phyloP scores from a whole-genome alignment of 2,329 filamentous ascomycete species.

The Scleromitrula shiraiana region DNA sequence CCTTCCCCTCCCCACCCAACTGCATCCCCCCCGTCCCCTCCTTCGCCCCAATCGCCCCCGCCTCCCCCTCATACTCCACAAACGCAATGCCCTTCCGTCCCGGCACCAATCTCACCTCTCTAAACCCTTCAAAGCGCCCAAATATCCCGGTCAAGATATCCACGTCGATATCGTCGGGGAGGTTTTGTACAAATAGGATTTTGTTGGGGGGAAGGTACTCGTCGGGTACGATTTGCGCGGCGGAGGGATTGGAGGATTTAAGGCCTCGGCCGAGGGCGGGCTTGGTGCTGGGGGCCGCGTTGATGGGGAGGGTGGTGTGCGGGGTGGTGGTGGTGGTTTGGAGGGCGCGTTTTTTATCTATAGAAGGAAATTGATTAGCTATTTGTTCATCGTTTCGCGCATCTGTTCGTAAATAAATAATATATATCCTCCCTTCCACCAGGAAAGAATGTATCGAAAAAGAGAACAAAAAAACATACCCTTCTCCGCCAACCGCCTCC shows the following conservation, averaged over 20 bases:
- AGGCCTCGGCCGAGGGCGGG: slow-evolving; percentile 63
- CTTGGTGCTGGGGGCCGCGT: slow-evolving; percentile 55
- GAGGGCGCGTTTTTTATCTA: slow-evolving; percentile 70
- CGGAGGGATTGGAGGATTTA: slow-evolving; percentile 63
- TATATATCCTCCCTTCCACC: not conserved
- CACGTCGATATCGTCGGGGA: slow-evolving; percentile 79
- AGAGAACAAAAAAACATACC: slow-evolving; percentile 43
- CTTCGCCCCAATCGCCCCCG: slow-evolving; percentile 85
- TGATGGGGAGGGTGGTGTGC: slow-evolving; percentile 36
- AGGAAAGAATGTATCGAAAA: not conserved
- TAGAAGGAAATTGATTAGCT: not conserved
- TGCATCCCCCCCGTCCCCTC: slow-evolving; percentile 84
- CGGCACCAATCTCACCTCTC: slow-evolving; percentile 83
- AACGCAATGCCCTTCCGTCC: slow-evolving; percentile 85
- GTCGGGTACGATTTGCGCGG: slow-evolving; percentile 76
- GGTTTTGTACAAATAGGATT: slow-evolving; percentile 86
- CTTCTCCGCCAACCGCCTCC: slow-evolving; percentile 78
- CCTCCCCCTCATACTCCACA: slow-evolving; percentile 89
- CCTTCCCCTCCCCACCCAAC: slow-evolving; percentile 64
- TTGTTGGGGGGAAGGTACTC: slow-evolving; percentile 98
- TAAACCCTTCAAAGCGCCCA: slow-evolving; percentile 84
- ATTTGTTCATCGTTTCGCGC: not conserved
- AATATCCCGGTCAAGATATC: slow-evolving; percentile 76
- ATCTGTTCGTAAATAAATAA: too few relatives aligned
- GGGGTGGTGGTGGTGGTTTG: slow-evolving; percentile 71